A percentile compares a stretch with the other conserved stretches of the same genome.
Evolutionary conservation across 192 early-diverging fungal species (phyloP).

Genomic region (Phycomyces nitens): DNA sequence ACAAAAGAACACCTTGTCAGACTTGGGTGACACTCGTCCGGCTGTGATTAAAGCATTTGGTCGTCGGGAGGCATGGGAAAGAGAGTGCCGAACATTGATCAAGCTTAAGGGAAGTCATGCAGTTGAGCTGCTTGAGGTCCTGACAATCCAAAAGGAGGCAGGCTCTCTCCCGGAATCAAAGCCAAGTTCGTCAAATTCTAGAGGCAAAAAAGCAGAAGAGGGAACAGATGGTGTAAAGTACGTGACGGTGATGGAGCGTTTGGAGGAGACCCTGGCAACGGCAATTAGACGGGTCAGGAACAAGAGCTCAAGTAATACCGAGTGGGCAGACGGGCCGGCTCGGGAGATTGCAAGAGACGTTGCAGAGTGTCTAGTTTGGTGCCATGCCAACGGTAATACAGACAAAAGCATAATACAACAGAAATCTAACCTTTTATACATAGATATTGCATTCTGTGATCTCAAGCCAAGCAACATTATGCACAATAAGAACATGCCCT

Average conservation of each 20-base stretch:
- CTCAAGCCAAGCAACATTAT: constrained; percentile 54
- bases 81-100: constrained; percentile 44
- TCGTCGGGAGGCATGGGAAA: constrained; percentile 50
- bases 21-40: constrained; percentile 2
- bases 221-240: constrained; percentile 24
- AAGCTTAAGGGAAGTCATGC: constrained; percentile 37
- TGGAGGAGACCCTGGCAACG: constrained; percentile 46
- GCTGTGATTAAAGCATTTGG: constrained; percentile 48
- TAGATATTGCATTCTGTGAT: constrained; percentile 48
- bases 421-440: constrained; percentile 1
- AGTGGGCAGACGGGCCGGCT: neutral
- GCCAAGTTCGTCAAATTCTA: constrained; percentile 2
- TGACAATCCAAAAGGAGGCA: constrained; percentile 41
- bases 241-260: constrained; percentile 42
- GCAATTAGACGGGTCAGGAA: constrained; percentile 34
- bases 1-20: constrained; percentile 23
- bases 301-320: neutral
- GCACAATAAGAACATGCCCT: constrained; percentile 38
- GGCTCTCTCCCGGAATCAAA: constrained; percentile 12
- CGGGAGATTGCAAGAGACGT: constrained; percentile 35
- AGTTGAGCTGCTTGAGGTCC: constrained; percentile 48
- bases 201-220: neutral
- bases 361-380: constrained; percentile 40
- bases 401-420: neutral
- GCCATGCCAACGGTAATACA: constrained; percentile 31